Conservation (phyloP, 1,284 basidiomycete species). For the Cutaneotrichosporon mucoides region DNA sequence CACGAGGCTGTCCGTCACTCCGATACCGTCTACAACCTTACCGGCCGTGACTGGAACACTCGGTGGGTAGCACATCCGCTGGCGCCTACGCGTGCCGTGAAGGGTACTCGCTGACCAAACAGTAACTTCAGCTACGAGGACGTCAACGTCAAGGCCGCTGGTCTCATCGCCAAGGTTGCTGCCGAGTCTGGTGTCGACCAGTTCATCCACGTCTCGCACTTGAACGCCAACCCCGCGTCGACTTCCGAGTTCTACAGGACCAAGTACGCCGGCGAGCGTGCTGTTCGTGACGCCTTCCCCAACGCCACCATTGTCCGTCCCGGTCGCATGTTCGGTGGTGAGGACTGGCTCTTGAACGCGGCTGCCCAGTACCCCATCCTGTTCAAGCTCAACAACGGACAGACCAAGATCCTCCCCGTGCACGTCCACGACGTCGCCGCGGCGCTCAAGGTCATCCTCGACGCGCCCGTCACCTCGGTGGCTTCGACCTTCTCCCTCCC, state of each 20-base stretch:
- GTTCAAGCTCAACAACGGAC: slow-evolving; percentile 86
- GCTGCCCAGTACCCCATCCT: slow-evolving; percentile 89
- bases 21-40: slow-evolving; percentile 93
- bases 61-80: slow-evolving; percentile 56
- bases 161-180: slow-evolving; percentile 75
- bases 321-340: slow-evolving; percentile 79
- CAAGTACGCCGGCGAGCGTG: slow-evolving; percentile 86
- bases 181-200: slow-evolving; percentile 73
- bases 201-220: slow-evolving; percentile 90
- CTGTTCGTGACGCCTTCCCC: slow-evolving; percentile 79
- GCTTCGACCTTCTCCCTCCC: slow-evolving; percentile 73
- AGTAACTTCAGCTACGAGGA: slow-evolving; percentile 80
- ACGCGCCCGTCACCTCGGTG: slow-evolving; percentile 58
- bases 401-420: slow-evolving; percentile 82
- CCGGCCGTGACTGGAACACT: slow-evolving; percentile 85
- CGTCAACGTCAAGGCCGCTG: slow-evolving; percentile 55
- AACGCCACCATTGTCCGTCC: slow-evolving; percentile 88
- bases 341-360: slow-evolving; percentile 91
- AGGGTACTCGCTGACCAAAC: neutral
- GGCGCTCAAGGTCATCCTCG: slow-evolving; percentile 75
- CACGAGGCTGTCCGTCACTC: slow-evolving; percentile 93
- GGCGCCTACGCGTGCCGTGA: no score
- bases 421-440: slow-evolving; percentile 95
- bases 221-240: slow-evolving; percentile 81
- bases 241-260: slow-evolving; percentile 78